Percentiles rank a stretch among this genome's conserved stretches.
Evolutionary conservation across 2,329 filamentous ascomycete genomes (phyloP).

Genomic region (Colletotrichum sp.): DNA sequence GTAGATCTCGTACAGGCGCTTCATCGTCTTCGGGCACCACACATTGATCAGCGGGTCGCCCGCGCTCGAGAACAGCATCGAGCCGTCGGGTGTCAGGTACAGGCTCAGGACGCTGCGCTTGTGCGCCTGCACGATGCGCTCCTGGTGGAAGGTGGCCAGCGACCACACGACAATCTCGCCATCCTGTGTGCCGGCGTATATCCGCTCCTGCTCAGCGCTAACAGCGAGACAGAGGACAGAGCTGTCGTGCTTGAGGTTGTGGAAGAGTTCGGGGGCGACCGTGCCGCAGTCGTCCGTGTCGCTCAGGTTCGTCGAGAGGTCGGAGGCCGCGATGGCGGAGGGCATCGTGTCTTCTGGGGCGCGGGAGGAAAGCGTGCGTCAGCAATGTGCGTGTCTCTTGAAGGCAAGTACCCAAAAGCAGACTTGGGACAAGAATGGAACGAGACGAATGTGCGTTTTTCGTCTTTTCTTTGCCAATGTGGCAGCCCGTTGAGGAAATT

Average conservation of each 20-base stretch:
- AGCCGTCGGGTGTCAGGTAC: conserved; percentile 75
- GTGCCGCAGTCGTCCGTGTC: conserved; percentile 28
- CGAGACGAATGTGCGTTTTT: background rate
- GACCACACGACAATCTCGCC: conserved; percentile 95
- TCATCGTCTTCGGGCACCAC: conserved; percentile 81
- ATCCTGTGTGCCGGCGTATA: conserved; percentile 92
- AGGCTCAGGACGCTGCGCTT: conserved; percentile 89
- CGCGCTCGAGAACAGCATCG: conserved; percentile 87
- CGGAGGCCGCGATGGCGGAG: conserved; percentile 15
- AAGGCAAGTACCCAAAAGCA: background rate
- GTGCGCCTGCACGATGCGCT: conserved; percentile 83
- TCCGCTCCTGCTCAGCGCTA: conserved; percentile 75
- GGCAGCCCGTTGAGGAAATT: background rate
- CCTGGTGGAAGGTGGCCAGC: conserved; percentile 83
- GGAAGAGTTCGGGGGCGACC: conserved; percentile 66
- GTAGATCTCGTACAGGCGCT: conserved; percentile 86
- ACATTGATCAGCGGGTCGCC: conserved; percentile 95
- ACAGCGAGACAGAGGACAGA: conserved; percentile 85
- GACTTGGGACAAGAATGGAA: background rate
- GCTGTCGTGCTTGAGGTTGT: conserved; percentile 77
- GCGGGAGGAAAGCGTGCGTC: background rate
- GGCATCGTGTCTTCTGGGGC: conserved; percentile 21
- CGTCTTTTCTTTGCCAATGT: background rate
- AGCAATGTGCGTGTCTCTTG: background rate
- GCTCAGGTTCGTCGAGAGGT: conserved; percentile 21